A percentile compares a stretch with the other conserved stretches of the same genome.
These are phyloP conservation scores for Arthromyces matolae DNA, from an alignment of 768 basidiomycete species.

Conservation along the genomic window DNA sequence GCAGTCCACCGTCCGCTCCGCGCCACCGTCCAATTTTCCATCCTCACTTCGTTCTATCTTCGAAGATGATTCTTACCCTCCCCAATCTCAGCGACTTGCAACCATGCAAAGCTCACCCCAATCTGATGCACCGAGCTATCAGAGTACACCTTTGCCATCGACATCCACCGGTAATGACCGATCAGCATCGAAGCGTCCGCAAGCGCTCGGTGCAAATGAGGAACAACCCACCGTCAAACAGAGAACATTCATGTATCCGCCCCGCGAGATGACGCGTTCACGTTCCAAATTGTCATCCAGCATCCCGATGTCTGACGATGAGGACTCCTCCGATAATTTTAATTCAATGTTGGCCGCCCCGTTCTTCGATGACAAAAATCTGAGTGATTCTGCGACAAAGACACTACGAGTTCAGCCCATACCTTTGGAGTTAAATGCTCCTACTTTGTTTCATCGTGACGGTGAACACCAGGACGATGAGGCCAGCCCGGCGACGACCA, in stretches of 20 bases:
- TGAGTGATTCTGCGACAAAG: slow-evolving; percentile 6
- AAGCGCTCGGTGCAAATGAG: slow-evolving; percentile 23
- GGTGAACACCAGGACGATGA: slow-evolving; percentile 5
- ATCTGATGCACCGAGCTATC: slow-evolving; percentile 23
- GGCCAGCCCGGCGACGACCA: slow-evolving; percentile 13
- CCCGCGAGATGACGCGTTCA: slow-evolving; percentile 31
- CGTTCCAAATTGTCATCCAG: slow-evolving; percentile 29
- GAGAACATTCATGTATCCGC: slow-evolving; percentile 54
- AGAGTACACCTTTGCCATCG: slow-evolving; percentile 20
- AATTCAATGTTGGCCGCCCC: slow-evolving; percentile 9
- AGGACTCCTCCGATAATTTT: slow-evolving; percentile 6
- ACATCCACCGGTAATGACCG: slow-evolving; percentile 32
- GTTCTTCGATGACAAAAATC: slow-evolving; percentile 3
- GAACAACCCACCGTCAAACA: slow-evolving; percentile 37
- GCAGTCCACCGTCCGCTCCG: slow-evolving; percentile 46
- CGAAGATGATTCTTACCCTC: slow-evolving; percentile 46
- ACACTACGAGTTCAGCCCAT: too few species aligned
- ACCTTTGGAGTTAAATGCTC: too few species aligned
- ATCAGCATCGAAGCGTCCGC: slow-evolving; percentile 27
- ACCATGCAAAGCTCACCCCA: slow-evolving; percentile 25
- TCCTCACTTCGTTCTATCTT: slow-evolving; percentile 79
- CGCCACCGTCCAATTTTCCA: slow-evolving; percentile 53
- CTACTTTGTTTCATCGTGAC: neutral
- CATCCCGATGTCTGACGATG: slow-evolving; percentile 26
- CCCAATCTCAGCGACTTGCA: slow-evolving; percentile 38